Percentiles rank a stretch among this genome's conserved stretches.
Conservation (phyloP, 352 stramenopile species). For the Pythium biforme region DNA sequence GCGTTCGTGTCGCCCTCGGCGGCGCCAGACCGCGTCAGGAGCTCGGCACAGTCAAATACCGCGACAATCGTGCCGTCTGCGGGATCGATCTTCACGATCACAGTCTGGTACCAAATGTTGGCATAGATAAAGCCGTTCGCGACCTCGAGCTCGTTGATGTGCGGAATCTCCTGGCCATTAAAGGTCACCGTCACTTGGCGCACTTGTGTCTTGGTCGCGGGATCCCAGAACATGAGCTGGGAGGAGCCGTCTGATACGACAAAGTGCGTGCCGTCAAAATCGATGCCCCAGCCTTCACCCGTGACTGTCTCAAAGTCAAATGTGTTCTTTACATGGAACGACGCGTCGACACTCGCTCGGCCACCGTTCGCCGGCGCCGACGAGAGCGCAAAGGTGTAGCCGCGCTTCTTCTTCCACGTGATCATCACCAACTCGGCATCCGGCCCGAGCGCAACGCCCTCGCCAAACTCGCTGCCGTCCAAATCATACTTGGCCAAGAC, state of each 20-base stretch:
- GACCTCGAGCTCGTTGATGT: conserved; percentile 94
- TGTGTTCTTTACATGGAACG: conserved; percentile 49
- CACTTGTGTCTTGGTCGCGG: conserved; percentile 66
- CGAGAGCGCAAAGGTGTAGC: conserved; percentile 84
- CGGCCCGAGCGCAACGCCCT: conserved; percentile 85
- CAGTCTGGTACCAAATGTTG: conserved; percentile 94
- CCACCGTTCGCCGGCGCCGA: conserved; percentile 5
- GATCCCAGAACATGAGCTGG: conserved; percentile 92
- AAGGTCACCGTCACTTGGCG: conserved; percentile 69
- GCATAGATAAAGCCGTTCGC: conserved; percentile 92
- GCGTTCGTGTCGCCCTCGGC: conserved; percentile 50
- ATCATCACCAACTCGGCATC: conserved; percentile 86
- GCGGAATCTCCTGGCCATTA: conserved; percentile 38
- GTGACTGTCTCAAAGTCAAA: conserved; percentile 79
- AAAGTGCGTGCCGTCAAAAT: conserved; percentile 61
- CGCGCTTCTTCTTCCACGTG: conserved; percentile 88
- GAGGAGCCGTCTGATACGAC: conserved; percentile 89
- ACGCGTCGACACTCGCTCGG: neutral
- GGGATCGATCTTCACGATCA: conserved; percentile 93
- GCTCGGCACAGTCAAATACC: conserved; percentile 82
- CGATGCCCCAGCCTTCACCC: conserved; percentile 94
- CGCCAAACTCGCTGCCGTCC: conserved; percentile 78
- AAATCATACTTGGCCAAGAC: conserved; percentile 69
- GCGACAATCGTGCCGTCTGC: conserved; percentile 75
- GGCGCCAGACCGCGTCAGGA: conserved; percentile 54